Evolutionary conservation across 2,329 filamentous ascomycete species (phyloP).

Genomic region (Xylariomycetidae sp.): DNA sequence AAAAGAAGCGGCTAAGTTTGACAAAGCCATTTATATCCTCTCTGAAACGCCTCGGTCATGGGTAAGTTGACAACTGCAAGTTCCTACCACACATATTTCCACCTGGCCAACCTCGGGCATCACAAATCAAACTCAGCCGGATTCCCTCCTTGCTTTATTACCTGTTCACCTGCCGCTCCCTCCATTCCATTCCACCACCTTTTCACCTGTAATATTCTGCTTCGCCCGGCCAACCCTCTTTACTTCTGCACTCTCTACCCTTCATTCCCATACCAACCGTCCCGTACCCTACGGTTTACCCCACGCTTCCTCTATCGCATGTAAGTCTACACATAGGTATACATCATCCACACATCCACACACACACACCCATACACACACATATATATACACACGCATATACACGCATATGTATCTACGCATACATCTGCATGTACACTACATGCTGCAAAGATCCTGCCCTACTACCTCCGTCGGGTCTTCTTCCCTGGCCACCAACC

Average conservation of each 20-base stretch:
- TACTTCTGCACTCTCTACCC: constrained; percentile 10
- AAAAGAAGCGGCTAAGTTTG: constrained; percentile 23
- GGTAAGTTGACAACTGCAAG: constrained; percentile 24
- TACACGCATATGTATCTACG: constrained; percentile 5
- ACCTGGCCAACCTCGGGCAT: too few species aligned
- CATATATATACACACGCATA: constrained; percentile 18
- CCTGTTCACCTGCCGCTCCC: too few species aligned
- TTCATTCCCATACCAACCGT: constrained; percentile 6
- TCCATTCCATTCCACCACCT: constrained; percentile 2
- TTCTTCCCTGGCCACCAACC: constrained; percentile 23
- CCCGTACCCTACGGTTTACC: constrained; percentile 5
- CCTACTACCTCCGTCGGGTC: constrained; percentile 6
- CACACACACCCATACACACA: too few species aligned
- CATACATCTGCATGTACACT: constrained; percentile 18
- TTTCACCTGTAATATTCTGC: too few species aligned
- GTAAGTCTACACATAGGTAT: too few species aligned
- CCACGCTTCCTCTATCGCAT: too few species aligned
- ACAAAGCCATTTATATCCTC: constrained; percentile 17
- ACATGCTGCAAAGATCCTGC: constrained; percentile 6
- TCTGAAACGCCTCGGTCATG: constrained; percentile 20
- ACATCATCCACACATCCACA: too few species aligned
- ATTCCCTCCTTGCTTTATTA: constrained; percentile 9
- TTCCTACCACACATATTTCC: too few species aligned
- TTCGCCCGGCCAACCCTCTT: constrained; percentile 9
- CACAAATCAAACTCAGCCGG: too few species aligned